Conservation (phyloP, 768 basidiomycete species). For the Mycena leptocephala region DNA sequence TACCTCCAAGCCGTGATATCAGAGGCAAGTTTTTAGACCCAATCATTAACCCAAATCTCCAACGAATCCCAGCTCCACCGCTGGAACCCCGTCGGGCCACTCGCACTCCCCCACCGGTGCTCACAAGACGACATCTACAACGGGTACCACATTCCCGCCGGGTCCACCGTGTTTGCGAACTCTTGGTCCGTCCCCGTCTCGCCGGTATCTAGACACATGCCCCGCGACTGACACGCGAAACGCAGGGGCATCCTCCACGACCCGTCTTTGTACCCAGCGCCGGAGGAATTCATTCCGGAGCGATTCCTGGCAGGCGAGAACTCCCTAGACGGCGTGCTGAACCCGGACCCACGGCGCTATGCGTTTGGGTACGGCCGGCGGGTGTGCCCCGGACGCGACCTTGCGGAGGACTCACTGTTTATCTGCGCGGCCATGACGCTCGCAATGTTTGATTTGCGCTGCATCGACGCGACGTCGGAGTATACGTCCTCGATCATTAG, state of each 20-base stretch:
- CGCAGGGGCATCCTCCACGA: too few relatives aligned
- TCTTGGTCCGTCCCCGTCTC: constrained; percentile 2
- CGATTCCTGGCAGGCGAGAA: too few relatives aligned
- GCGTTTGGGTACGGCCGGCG: constrained; percentile 60
- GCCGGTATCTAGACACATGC: constrained; percentile 4
- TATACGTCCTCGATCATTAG: too few relatives aligned
- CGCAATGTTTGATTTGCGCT: constrained; percentile 29
- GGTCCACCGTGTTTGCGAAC: constrained; percentile 29
- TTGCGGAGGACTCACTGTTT: constrained; percentile 38
- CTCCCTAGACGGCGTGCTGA: too few relatives aligned
- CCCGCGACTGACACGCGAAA: constrained; percentile 49
- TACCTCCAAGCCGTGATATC: constrained; percentile 32
- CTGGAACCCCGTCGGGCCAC: constrained; percentile 23
- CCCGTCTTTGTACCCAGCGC: too few relatives aligned
- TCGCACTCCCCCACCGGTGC: constrained; percentile 32
- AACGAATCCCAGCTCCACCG: too few relatives aligned
- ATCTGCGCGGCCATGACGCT: constrained; percentile 35
- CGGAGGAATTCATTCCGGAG: too few relatives aligned
- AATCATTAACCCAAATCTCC: too few relatives aligned
- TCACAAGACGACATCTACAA: constrained; percentile 32
- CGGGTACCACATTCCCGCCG: constrained; percentile 28
- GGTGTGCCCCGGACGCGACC: constrained; percentile 38
- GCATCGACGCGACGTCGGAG: too few relatives aligned
- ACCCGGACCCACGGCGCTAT: too few relatives aligned
- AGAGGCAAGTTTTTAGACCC: too few relatives aligned